Base-by-base conservation (phyloP, 2,329 filamentous ascomycete species). In the Spiromastix sp. region DNA sequence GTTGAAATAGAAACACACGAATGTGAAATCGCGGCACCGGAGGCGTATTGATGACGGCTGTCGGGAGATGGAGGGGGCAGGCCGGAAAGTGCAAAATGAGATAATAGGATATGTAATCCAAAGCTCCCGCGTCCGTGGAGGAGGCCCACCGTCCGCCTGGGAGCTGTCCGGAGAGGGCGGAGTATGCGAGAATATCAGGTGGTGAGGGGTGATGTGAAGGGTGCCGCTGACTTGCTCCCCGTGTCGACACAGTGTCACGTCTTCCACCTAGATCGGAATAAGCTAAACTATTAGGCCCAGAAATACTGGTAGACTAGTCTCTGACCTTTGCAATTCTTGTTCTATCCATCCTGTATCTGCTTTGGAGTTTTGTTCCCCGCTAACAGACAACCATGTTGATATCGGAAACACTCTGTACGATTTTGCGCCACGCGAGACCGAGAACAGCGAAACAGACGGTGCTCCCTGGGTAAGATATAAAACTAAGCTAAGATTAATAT, bases 71-170 rank as follows among this genome's bases (percentile, higher is more conserved):
- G 75, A 70, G 12, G 82, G 79, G 30, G 79, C 77, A 18, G 85
- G 81, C 40, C 85, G 77, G 46, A 89, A 77, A 16, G 73, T 76
- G 61, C 87, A 94, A 51, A 79, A 75, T 26, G 75, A 75, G 50
- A 98, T 85, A 61, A 96, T 87, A 16, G 89, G 87, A 59, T 87
- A 98, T 11, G 91, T 87, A 37, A 96, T 85, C 84, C 89, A 98
- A 54, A 83, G 75, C 60, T 94, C 84, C 54, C 78, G 71, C 15
- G 72, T 66, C 44, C 64, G 66, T 38, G 57, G 55, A n/a, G 48
- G 40, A n/a, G 51, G 42, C 15, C 61, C 60, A 32, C 66, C 58
- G 30, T 59, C 53, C 41, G 59, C 34, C 27, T 36, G 34, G 8
- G 50, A 30, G 57, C 55, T 42, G 55, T 49, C 41, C 59, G 55